Evolutionary conservation across 164 flowering plant species (phyloP).

Genomic region (Vitis riparia): DNA sequence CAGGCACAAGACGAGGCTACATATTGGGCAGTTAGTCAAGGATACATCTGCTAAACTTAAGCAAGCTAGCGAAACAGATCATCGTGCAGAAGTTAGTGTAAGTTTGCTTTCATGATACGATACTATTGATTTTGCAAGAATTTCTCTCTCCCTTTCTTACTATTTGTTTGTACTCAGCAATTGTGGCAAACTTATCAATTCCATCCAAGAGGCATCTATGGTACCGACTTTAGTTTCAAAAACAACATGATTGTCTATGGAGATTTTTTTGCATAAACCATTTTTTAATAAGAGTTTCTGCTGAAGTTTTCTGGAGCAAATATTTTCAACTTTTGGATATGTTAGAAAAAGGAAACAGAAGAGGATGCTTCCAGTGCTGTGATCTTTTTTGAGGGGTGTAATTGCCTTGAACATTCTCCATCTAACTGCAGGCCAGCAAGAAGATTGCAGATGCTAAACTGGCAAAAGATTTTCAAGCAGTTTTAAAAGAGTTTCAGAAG

Average conservation of each 20-base stretch:
- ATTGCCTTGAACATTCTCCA: not conserved
- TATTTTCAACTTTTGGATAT: not conserved
- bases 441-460: slow-evolving; percentile 76
- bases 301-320: not conserved
- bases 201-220: not conserved
- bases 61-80: slow-evolving; percentile 62
- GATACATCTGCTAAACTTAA: slow-evolving; percentile 64
- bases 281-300: not conserved
- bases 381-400: not conserved
- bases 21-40: slow-evolving; percentile 63
- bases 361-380: not conserved
- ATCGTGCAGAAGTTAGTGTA: slow-evolving; percentile 41
- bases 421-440: slow-evolving; percentile 53
- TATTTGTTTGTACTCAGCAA: not conserved
- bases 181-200: no score
- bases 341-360: not conserved
- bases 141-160: not conserved
- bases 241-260: not conserved
- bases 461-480: slow-evolving; percentile 78
- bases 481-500: slow-evolving; percentile 69
- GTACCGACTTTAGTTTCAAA: not conserved
- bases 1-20: slow-evolving; percentile 62
- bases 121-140: not conserved
- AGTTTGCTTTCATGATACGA: slow-evolving; percentile 14
- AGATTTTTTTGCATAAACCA: no score